Percentiles rank a stretch among this genome's conserved stretches.
These are phyloP conservation scores for Phylloporus sp. DNA, from an alignment of 768 basidiomycete genomes.

Conservation along the genomic window DNA sequence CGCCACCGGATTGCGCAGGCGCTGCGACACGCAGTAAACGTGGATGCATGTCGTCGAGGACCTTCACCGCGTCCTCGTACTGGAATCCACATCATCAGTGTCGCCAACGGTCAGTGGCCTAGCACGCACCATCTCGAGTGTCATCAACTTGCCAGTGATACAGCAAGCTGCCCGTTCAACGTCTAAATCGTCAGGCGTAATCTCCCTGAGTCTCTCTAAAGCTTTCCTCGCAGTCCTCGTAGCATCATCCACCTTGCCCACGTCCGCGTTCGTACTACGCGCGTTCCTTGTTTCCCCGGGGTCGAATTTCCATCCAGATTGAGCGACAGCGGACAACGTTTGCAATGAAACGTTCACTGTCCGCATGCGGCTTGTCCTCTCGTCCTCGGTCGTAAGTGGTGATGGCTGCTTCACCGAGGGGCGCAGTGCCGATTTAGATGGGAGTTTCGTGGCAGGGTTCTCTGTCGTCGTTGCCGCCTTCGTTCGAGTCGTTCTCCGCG, in stretches of 20 bases:
- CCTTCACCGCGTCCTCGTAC: slow-evolving; percentile 49
- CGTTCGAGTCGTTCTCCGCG: slow-evolving; percentile 13
- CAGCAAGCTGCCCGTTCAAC: slow-evolving; percentile 72
- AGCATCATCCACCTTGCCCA: slow-evolving; percentile 34
- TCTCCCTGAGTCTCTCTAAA: slow-evolving; percentile 43
- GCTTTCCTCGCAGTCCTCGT: slow-evolving; percentile 38
- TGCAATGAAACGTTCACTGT: slow-evolving; percentile 62
- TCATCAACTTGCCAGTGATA: slow-evolving; percentile 61
- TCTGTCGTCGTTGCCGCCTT: slow-evolving; percentile 5
- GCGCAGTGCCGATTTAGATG: slow-evolving; percentile 19
- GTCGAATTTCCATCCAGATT: slow-evolving; percentile 58
- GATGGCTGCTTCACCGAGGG: slow-evolving; percentile 27
- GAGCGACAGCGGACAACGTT: slow-evolving; percentile 45
- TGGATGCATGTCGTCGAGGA: slow-evolving; percentile 46
- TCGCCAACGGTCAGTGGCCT: not conserved
- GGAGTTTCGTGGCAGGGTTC: slow-evolving; percentile 16
- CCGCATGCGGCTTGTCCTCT: slow-evolving; percentile 51
- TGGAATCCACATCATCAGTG: slow-evolving; percentile 23
- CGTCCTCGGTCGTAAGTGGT: slow-evolving; percentile 30
- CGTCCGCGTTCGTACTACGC: slow-evolving; percentile 19
- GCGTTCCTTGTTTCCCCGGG: slow-evolving; percentile 24
- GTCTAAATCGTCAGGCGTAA: slow-evolving; percentile 50
- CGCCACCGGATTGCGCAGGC: not conserved
- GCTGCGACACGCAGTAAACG: slow-evolving; percentile 30
- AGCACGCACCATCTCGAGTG: slow-evolving; percentile 64